A percentile compares a stretch with the other conserved stretches of the same genome.
Evolutionary conservation across 345 rosid species (phyloP).

Genomic region (Garcia nutans): DNA sequence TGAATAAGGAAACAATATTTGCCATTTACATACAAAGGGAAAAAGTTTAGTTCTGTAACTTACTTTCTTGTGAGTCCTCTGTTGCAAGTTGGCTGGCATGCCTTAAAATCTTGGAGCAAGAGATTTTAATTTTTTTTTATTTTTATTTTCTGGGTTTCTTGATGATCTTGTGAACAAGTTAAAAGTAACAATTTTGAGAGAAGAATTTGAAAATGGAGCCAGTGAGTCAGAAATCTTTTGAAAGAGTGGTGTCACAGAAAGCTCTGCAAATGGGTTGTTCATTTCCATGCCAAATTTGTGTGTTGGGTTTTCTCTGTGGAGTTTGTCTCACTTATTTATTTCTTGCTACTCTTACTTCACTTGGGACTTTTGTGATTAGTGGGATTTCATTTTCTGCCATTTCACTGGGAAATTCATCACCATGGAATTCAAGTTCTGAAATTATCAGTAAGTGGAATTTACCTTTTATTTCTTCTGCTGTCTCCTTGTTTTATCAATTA

Average conservation of each 20-base stretch:
- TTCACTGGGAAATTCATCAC: slow-evolving; percentile 44
- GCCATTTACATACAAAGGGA: background rate
- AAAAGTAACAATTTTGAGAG: background rate
- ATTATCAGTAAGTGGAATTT: slow-evolving; percentile 47
- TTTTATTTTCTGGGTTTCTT: background rate
- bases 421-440: slow-evolving; percentile 57
- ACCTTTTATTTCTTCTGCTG: background rate
- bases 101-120: slow-evolving; percentile 1
- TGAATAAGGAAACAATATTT: background rate
- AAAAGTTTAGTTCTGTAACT: slow-evolving; percentile 1
- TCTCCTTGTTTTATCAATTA: background rate
- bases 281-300: slow-evolving; percentile 88
- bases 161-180: background rate
- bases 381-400: slow-evolving; percentile 51
- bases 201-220: slow-evolving; percentile 58
- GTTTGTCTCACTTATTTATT: slow-evolving; percentile 81
- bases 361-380: slow-evolving; percentile 54
- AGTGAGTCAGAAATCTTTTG: slow-evolving; percentile 59
- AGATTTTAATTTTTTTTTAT: background rate
- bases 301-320: slow-evolving; percentile 84
- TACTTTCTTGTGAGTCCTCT: slow-evolving; percentile 31
- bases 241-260: slow-evolving; percentile 76
- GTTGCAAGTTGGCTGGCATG: slow-evolving; percentile 21
- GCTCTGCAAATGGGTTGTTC: slow-evolving; percentile 84
- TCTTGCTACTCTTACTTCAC: slow-evolving; percentile 76